Evolutionary conservation across 257 asterid species (phyloP), one percentile per base, ranked within the genome.

Genomic region (Ehretia macrophylla): DNA sequence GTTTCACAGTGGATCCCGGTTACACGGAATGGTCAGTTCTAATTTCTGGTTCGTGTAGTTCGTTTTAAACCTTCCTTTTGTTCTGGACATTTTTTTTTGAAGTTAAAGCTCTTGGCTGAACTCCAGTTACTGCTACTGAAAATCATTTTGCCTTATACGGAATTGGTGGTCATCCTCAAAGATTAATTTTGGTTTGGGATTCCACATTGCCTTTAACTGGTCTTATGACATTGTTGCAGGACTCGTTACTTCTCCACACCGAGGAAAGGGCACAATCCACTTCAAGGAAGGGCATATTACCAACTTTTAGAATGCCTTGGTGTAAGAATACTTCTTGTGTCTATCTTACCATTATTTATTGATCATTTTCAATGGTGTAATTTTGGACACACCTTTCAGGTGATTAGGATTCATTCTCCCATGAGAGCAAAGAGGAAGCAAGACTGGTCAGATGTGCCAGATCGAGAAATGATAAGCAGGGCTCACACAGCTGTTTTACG

Each of bases 301-400:
- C 99, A 93, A 76, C 99, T 93, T 74, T 79, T 89, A 38, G 99
- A 89, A 81, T 93, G 99, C 78, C 97, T 93, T 73, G 97, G 99
- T 66, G 99, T 89, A 72, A 73, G 95, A 48, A 68, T 14, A n/a
- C 51, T 60, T 35, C 42, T 58, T 64, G 37, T 37, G 14, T 45
- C 22, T 65, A 38, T 27, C 35, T 27, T 8, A 37, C 16, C 5
- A 6, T 55, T 19, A 22, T 64, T 35, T 62, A 37, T 70, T 72
- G 13, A 47, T 37, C 11, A 23, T 44, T 37, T 20, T 20, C 17
- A 23, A 11, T 52, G 0, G 32, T 52, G 57, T 20, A 27, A 52
- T 63, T n/a, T n/a, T n/a, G n/a, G n/a, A n/a, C n/a, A n/a, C n/a
- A 54, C n/a, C 44, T 61, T 60, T 70, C 83, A 92, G 99, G 94